These are phyloP conservation scores for Ascochyta koolunga DNA, from an alignment of 2,329 filamentous ascomycete genomes.

Conservation along the genomic window DNA sequence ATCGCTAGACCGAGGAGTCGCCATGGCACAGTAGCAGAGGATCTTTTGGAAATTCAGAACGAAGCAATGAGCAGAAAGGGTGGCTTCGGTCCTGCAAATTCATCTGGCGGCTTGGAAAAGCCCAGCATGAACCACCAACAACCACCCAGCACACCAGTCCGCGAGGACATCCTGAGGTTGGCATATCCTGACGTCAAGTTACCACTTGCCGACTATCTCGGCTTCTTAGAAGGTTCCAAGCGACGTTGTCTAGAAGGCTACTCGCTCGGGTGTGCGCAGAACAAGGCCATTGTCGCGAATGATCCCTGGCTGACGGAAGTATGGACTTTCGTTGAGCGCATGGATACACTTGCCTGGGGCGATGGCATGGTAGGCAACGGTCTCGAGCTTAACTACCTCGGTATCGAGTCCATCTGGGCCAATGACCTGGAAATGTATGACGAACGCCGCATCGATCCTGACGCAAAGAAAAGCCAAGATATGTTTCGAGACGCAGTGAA, in stretches of 20 bases:
- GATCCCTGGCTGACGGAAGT: conserved; percentile 77
- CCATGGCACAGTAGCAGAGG: conserved; percentile 42
- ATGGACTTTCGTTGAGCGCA: conserved; percentile 78
- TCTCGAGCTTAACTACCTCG: conserved; percentile 77
- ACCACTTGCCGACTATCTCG: conserved; percentile 42
- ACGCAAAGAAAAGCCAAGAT: conserved; percentile 60
- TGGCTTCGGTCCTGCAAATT: conserved; percentile 29
- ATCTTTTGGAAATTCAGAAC: conserved; percentile 43
- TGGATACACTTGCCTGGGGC: conserved; percentile 66
- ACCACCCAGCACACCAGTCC: conserved; percentile 42
- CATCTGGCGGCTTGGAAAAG: conserved; percentile 38
- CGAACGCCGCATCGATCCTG: conserved; percentile 43
- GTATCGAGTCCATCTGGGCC: conserved; percentile 74
- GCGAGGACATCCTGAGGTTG: conserved; percentile 46
- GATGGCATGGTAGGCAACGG: conserved; percentile 73
- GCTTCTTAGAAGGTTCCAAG: conserved; percentile 51
- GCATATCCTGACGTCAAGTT: conserved; percentile 44
- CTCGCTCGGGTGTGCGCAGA: conserved; percentile 65
- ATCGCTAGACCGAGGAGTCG: conserved; percentile 39
- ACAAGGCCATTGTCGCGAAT: conserved; percentile 70
- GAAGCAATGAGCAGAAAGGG: conserved; percentile 37
- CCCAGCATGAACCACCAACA: conserved; percentile 35
- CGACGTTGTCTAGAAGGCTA: conserved; percentile 64
- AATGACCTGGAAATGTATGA: conserved; percentile 66
- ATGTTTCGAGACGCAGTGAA: conserved; percentile 62